These are phyloP conservation scores for Entomortierella chlamydospora DNA, from an alignment of 192 early-diverging fungal genomes.

Conservation along the genomic window DNA sequence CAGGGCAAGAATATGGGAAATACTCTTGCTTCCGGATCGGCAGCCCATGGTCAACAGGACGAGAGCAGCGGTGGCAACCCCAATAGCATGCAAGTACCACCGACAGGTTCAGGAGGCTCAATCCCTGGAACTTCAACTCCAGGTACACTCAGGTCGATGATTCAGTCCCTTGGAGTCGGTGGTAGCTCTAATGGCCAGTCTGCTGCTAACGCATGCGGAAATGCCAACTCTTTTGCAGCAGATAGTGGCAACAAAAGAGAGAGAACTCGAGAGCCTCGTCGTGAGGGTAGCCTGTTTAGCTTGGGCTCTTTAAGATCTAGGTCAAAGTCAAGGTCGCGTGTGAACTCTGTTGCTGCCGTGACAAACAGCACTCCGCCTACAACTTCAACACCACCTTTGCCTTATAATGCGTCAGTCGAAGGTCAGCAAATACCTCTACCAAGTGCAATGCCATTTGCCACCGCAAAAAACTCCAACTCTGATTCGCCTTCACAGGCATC, in stretches of 20 bases:
- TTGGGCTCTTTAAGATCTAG: constrained; percentile 30
- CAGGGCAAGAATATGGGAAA: constrained; percentile 17
- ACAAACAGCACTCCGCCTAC: background rate
- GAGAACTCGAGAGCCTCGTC: constrained; percentile 15
- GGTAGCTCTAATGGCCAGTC: background rate
- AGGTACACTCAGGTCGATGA: constrained; percentile 43
- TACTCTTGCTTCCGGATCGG: background rate
- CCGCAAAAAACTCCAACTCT: background rate
- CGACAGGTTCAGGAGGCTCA: background rate
- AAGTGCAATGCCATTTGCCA: background rate
- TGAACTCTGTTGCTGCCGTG: constrained; percentile 6
- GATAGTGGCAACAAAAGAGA: constrained; percentile 12
- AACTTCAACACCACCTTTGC: background rate
- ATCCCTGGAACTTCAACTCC: constrained; percentile 5
- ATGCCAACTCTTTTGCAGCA: background rate
- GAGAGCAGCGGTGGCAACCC: background rate
- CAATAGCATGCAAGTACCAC: background rate
- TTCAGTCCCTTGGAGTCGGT: constrained; percentile 32
- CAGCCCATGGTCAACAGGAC: background rate
- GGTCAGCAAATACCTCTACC: background rate
- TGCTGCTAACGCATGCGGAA: background rate
- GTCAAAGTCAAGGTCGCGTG: constrained; percentile 28
- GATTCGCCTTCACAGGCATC: background rate
- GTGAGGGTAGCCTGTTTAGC: constrained; percentile 36
- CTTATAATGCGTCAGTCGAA: background rate